A percentile compares a stretch with the other conserved stretches of the same genome.
phyloP scores from a whole-genome alignment of 2,329 filamentous ascomycete genomes.

The Aspergillus melleus region DNA sequence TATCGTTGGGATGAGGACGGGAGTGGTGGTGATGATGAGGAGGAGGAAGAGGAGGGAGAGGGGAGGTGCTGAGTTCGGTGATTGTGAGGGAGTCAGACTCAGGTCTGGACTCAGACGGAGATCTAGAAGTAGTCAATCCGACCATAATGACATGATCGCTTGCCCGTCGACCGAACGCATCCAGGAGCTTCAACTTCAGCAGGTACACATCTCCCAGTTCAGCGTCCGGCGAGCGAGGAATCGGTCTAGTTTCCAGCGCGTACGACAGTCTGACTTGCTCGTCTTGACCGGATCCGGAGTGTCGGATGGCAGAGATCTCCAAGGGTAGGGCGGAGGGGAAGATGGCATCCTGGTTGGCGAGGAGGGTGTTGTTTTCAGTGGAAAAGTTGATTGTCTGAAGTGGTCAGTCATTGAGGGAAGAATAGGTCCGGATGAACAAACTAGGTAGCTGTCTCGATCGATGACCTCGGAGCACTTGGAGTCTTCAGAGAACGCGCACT shows the following conservation, averaged over 20 bases:
- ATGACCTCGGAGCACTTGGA: slow-evolving; percentile 11
- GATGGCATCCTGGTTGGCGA: slow-evolving; percentile 29
- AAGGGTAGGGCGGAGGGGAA: slow-evolving; percentile 30
- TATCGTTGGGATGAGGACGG: slow-evolving; percentile 15
- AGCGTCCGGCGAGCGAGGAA: slow-evolving; percentile 19
- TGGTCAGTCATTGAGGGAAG: neutral
- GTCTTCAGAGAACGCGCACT: slow-evolving; percentile 18
- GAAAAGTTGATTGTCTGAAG: slow-evolving; percentile 29
- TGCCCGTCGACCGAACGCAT: slow-evolving; percentile 25
- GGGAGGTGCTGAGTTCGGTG: slow-evolving; percentile 25
- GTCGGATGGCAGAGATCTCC: slow-evolving; percentile 26
- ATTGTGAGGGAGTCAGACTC: slow-evolving; percentile 22
- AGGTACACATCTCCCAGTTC: slow-evolving; percentile 19
- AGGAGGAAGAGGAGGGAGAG: slow-evolving; percentile 7
- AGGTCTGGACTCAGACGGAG: slow-evolving; percentile 18
- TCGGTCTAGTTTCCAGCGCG: slow-evolving; percentile 23
- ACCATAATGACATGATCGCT: slow-evolving; percentile 30
- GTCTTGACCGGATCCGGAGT: slow-evolving; percentile 11
- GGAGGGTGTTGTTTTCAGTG: slow-evolving; percentile 27
- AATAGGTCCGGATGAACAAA: neutral
- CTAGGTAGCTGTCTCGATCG: slow-evolving; percentile 14
- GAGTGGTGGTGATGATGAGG: neutral
- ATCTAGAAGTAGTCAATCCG: slow-evolving; percentile 20
- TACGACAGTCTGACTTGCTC: slow-evolving; percentile 23
- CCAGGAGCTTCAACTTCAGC: slow-evolving; percentile 25